A percentile compares a stretch with the other conserved stretches of the same genome.
Evolutionary conservation across 306 rosid species (phyloP).

Genomic region (Boehmeria nivea): DNA sequence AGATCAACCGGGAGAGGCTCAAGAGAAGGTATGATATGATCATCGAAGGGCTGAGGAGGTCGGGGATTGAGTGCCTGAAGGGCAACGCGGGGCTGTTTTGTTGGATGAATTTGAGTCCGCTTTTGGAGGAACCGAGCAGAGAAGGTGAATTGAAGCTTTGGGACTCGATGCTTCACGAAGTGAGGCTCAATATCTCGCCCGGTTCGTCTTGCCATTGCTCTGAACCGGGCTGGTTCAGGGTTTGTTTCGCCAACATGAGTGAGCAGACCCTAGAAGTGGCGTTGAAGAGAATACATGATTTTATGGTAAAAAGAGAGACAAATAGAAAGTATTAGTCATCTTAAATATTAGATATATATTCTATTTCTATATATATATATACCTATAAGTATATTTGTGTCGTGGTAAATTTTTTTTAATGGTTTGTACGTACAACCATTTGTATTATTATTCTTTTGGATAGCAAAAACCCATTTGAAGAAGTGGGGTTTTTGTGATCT

Average conservation of each 20-base stretch:
- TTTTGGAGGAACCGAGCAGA: slow-evolving; percentile 43
- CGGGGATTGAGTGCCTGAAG: slow-evolving; percentile 72
- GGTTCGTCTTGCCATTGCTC: slow-evolving; percentile 87
- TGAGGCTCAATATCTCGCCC: slow-evolving; percentile 78
- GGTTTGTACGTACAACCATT: slow-evolving; percentile 40
- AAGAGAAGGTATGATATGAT: slow-evolving; percentile 64
- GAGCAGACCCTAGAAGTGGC: slow-evolving; percentile 66
- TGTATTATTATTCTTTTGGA: slow-evolving; percentile 26
- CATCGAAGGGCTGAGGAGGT: slow-evolving; percentile 50
- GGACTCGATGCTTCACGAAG: slow-evolving; percentile 47
- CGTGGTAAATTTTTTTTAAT: slow-evolving; percentile 26
- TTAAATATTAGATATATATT: neutral
- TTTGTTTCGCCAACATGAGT: slow-evolving; percentile 88
- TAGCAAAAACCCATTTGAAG: slow-evolving; percentile 13
- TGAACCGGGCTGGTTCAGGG: slow-evolving; percentile 97
- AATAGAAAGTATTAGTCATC: too few relatives aligned
- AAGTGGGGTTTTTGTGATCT: slow-evolving; percentile 1
- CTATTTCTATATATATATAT: neutral
- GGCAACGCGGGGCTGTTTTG: slow-evolving; percentile 94
- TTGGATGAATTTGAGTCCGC: slow-evolving; percentile 83
- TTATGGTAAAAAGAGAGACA: slow-evolving; percentile 37
- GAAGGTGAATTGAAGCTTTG: slow-evolving; percentile 71
- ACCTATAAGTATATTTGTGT: neutral
- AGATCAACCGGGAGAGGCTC: slow-evolving; percentile 59
- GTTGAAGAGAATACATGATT: slow-evolving; percentile 49